Evolutionary conservation across 164 flowering plant genomes (phyloP), one percentile per base, ranked within the genome.

Genomic region (Nelumbo lutea): DNA sequence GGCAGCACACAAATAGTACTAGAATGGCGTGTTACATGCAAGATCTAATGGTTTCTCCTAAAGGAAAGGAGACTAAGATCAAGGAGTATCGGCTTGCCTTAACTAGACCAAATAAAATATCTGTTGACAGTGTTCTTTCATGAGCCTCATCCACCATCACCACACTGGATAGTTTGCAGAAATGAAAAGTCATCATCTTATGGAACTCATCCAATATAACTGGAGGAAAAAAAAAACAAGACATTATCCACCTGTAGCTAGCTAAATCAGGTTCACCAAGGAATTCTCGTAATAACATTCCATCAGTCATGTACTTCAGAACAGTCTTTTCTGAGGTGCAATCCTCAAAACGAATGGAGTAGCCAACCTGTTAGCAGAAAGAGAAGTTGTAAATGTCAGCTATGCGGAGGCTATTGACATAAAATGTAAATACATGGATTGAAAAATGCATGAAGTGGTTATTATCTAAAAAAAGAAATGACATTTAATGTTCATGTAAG

Each of bases 111-210:
- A 95, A 95, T 13, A 95, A 76, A 62, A 95, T 88, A 79, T 95
- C 99, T 7, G 99, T 95, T 43, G 99, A 92, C 6, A 95, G 79
- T 51, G 98, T 95, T 76, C 98, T 87, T 80, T 95, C 99, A 67
- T 95, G 99, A 40, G 99, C 99, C 79, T 95, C 99, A 75, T 95
- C 99, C 71, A 95, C 99, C 97, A 95, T 95, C 58, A 92, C 76
- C 44, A 95, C 96, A 83, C 98, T 95, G 82, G 70, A 79, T 66
- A 68, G 65, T 68, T 74, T 38, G 38, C 39, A 65, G 59, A 69
- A 53, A 59, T 6, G 51, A 55, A 48, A 62, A 67, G 38, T 58
- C 57, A 70, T 51, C 42, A 57, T 51, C 43, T 60, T 39, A 13
- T 39, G 45, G 45, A 62, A 55, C 42, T 4, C 11, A 61, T 42